Evolutionary conservation across 1,139 yeast genomes (phyloP), one percentile per base, ranked within the genome.

Genomic region (Petasospora rhodanensis): DNA sequence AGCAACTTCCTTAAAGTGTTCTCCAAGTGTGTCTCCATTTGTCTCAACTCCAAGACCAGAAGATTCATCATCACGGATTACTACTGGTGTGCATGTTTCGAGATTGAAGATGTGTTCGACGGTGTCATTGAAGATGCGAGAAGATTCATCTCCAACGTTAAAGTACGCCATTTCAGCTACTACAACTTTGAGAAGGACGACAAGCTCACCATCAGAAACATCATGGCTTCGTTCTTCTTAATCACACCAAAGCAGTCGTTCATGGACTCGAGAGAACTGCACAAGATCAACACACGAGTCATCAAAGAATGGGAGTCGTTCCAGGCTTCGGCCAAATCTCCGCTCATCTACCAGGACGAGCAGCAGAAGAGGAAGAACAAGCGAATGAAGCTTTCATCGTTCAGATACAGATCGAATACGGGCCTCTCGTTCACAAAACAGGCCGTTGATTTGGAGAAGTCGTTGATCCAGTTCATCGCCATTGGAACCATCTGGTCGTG

Each of bases 401-500:
- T 39, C 15, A 27, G 18, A 5, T 47, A 35, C 25, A 33, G 41
- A 31, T 38, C 47, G 3, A 26, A 28, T 10, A 32, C 39, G 4
- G 52, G 49, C 3, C 22, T 49, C 3, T 17, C 40, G n/a, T 49
- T 46, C 22, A 33, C 38, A 0, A 46, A 38, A 22, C 44, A 43
- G 18, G 4, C 25, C 4, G 53, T 47, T 16, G 46, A 46, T 26
- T 24, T 51, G 10, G 45, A 41, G 4, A 34, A 28, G n/a, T 27
- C 47, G 2, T 23, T 46, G 3, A 10, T 40, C 2, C 26, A 32
- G 7, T 41, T 43, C 18, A 35, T 45, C 10, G 52, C 54, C 5
- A 42, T 51, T 24, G 53, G 53, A 1, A 28, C 38, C 16, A 28
- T 26, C 3, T 51, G 55, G 55, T 47, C 54, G 0, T 51, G 52